Conservation (phyloP, 1,139 yeast species). For the Geotrichum macrosporum region DNA sequence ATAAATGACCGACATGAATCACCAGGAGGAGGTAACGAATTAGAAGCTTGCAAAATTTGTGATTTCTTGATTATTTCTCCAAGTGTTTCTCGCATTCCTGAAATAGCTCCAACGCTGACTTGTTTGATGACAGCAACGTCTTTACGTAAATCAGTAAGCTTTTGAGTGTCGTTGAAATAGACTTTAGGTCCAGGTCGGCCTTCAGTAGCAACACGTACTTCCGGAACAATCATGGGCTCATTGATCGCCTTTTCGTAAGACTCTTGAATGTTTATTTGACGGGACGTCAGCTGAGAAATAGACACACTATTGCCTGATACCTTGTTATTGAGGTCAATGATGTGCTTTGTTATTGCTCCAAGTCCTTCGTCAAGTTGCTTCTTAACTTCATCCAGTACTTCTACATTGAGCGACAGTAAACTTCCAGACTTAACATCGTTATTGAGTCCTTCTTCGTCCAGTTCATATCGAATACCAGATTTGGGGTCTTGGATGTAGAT, state of each 20-base stretch:
- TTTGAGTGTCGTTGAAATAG: constrained; percentile 27
- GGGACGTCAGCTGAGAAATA: constrained; percentile 24
- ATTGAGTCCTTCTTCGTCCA: constrained; percentile 62
- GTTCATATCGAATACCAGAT: constrained; percentile 64
- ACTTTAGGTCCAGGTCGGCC: neutral
- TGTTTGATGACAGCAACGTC: constrained; percentile 66
- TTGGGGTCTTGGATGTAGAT: constrained; percentile 65
- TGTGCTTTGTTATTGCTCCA: constrained; percentile 30
- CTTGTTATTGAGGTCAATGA: constrained; percentile 40
- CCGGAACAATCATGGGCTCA: too few species aligned
- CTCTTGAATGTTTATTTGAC: constrained; percentile 17
- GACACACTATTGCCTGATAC: constrained; percentile 37
- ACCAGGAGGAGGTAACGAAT: constrained; percentile 40
- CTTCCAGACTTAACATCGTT: constrained; percentile 57
- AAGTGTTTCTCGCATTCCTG: constrained; percentile 45
- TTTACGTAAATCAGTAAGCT: constrained; percentile 44
- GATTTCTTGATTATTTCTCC: constrained; percentile 47
- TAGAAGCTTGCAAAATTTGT: constrained; percentile 44
- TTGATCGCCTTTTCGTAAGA: constrained; percentile 11
- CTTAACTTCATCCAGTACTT: constrained; percentile 35
- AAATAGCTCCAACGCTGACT: constrained; percentile 48
- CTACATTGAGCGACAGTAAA: constrained; percentile 53
- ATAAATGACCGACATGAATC: constrained; percentile 62
- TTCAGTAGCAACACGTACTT: neutral
- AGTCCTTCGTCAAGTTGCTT: constrained; percentile 37